Evolutionary conservation across 2,329 filamentous ascomycete genomes (phyloP).

Genomic region (Ophiosphaerella korrae): DNA sequence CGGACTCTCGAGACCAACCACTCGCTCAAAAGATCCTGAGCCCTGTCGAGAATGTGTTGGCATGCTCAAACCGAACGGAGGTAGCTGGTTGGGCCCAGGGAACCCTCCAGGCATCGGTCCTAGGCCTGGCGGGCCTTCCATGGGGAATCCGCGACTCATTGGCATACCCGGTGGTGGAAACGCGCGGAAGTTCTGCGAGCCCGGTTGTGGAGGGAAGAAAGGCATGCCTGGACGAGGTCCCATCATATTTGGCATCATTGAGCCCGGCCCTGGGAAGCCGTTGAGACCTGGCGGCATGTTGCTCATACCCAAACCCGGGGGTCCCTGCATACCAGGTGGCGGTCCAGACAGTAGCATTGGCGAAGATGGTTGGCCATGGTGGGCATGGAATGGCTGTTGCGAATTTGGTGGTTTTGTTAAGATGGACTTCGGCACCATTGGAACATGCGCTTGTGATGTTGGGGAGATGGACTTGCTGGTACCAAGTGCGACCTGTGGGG

Average conservation of each 20-base stretch:
- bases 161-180: conserved; percentile 66
- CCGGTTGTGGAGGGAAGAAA: conserved; percentile 60
- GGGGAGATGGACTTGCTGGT: conserved; percentile 63
- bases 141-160: conserved; percentile 60
- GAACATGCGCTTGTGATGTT: conserved; percentile 67
- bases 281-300: conserved; percentile 57
- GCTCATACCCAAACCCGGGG: conserved; percentile 54
- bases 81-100: conserved; percentile 36
- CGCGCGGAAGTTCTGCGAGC: conserved; percentile 58
- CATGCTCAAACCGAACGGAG: conserved; percentile 48
- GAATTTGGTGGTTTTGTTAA: conserved; percentile 62
- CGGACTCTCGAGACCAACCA: conserved; percentile 62
- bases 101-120: conserved; percentile 47
- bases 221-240: conserved; percentile 61
- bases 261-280: conserved; percentile 56
- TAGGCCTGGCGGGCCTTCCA: conserved; percentile 57
- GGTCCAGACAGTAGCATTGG: conserved; percentile 68
- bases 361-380: conserved; percentile 64
- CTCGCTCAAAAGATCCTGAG: conserved; percentile 66
- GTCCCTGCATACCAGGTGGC: conserved; percentile 63
- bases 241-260: conserved; percentile 60
- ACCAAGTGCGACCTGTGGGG: conserved; percentile 60
- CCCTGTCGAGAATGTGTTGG: conserved; percentile 75
- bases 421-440: conserved; percentile 67
- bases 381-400: conserved; percentile 53